Conservation (phyloP, 2,329 filamentous ascomycete genomes). For the Clarireedia hainanense region DNA sequence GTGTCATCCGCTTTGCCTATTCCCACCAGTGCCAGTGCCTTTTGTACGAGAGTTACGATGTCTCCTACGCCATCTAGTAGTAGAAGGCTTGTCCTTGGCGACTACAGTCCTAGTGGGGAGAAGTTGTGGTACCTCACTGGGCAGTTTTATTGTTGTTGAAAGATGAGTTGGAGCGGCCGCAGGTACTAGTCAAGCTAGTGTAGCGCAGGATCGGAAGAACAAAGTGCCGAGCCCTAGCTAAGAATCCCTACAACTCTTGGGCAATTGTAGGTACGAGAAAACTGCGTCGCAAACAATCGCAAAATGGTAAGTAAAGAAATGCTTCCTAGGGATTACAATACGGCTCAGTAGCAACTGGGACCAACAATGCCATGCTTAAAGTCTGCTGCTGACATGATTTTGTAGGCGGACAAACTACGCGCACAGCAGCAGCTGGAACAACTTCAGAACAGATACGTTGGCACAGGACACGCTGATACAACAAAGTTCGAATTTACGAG, state of each 20-base stretch:
- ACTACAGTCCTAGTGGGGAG: no score
- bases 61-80: not conserved
- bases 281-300: not conserved
- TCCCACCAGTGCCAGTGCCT: not conserved
- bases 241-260: not conserved
- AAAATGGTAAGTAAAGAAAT: not conserved
- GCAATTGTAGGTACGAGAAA: not conserved
- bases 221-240: no score
- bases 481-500: slow-evolving; percentile 96
- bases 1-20: not conserved
- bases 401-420: slow-evolving; percentile 89
- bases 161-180: no score
- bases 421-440: slow-evolving; percentile 96
- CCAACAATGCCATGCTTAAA: not conserved
- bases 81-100: not conserved
- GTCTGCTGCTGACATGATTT: not conserved
- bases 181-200: no score
- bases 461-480: slow-evolving; percentile 92
- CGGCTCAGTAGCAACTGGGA: no score
- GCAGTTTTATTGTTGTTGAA: no score
- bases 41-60: no score
- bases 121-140: no score
- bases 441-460: slow-evolving; percentile 90
- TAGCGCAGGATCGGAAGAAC: no score
- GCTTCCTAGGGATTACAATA: no score